A percentile compares a stretch with the other conserved stretches of the same genome.
Conservation (phyloP, 768 basidiomycete genomes). For the Suillus ampliporus region DNA sequence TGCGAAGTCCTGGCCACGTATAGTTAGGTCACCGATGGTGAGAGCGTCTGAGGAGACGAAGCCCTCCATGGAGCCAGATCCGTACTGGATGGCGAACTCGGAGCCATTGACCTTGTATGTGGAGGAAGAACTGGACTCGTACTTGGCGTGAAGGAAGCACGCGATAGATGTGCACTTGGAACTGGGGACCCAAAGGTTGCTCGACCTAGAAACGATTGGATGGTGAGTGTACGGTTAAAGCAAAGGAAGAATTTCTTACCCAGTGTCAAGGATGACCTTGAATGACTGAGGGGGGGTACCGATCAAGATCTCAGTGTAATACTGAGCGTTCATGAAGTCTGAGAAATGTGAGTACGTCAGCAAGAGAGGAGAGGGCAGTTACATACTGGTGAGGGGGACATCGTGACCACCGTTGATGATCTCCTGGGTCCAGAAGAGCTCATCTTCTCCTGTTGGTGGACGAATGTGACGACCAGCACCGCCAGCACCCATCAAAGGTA, state of each 20-base stretch:
- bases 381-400: constrained; percentile 89
- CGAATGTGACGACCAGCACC: constrained; percentile 69
- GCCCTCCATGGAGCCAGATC: constrained; percentile 96
- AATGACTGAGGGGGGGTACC: constrained; percentile 88
- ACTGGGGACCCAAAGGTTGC: constrained; percentile 96
- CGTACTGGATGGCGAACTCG: constrained; percentile 90
- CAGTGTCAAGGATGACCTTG: constrained; percentile 95
- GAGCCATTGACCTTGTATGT: constrained; percentile 92
- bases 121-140: constrained; percentile 78
- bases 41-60: constrained; percentile 88
- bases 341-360: constrained; percentile 16
- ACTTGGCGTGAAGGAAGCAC: constrained; percentile 94
- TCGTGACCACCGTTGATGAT: constrained; percentile 74
- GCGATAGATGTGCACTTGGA: constrained; percentile 82
- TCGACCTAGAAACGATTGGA: constrained; percentile 56
- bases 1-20: constrained; percentile 85
- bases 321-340: constrained; percentile 99
- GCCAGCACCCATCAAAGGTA: constrained; percentile 76
- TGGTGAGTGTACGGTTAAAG: constrained; percentile 10
- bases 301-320: constrained; percentile 85
- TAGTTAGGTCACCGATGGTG: constrained; percentile 79
- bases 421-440: constrained; percentile 83
- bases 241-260: constrained; percentile 46
- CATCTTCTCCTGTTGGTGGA: constrained; percentile 55
- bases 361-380: constrained; percentile 1